phyloP scores from a whole-genome alignment of 75 land plant genomes.

The Ceratopteris richardii region DNA sequence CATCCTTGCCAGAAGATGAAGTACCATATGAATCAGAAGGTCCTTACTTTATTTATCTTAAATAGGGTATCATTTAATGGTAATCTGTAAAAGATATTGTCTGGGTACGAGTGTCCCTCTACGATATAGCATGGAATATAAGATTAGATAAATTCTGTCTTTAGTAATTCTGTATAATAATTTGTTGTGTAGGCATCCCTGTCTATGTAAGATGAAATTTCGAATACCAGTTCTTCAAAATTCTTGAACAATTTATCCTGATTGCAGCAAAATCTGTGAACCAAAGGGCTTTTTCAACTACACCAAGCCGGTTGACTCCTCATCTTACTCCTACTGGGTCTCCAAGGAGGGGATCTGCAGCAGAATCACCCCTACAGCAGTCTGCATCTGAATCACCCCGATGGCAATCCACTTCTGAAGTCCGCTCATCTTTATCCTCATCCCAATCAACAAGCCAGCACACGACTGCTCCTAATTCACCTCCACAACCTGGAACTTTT shows the following conservation, averaged over 20 bases:
- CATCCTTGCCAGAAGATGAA: not conserved
- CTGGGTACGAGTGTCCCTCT: too few relatives aligned
- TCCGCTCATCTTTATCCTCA: constrained; percentile 35
- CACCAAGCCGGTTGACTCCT: constrained; percentile 61
- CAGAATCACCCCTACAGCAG: constrained; percentile 44
- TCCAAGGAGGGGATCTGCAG: constrained; percentile 37
- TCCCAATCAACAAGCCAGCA: constrained; percentile 48
- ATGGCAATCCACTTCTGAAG: constrained; percentile 39
- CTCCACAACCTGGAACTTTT: constrained; percentile 23
- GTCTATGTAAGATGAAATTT: too few relatives aligned
- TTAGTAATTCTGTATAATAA: too few relatives aligned
- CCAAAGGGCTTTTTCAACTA: constrained; percentile 2
- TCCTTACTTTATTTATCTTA: not conserved
- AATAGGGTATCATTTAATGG: not conserved
- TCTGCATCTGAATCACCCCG: constrained; percentile 55
- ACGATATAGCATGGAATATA: too few relatives aligned
- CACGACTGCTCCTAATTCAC: constrained; percentile 40
- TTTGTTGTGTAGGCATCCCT: too few relatives aligned
- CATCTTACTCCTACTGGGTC: constrained; percentile 37
- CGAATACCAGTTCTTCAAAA: too few relatives aligned
- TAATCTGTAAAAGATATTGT: too few relatives aligned
- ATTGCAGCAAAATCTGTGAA: not conserved
- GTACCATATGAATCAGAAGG: not conserved
- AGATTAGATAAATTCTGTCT: too few relatives aligned
- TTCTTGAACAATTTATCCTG: not conserved